A percentile compares a stretch with the other conserved stretches of the same genome.
These are phyloP conservation scores for Boletus subcaerulescens DNA, from an alignment of 768 basidiomycete genomes.

Conservation along the genomic window DNA sequence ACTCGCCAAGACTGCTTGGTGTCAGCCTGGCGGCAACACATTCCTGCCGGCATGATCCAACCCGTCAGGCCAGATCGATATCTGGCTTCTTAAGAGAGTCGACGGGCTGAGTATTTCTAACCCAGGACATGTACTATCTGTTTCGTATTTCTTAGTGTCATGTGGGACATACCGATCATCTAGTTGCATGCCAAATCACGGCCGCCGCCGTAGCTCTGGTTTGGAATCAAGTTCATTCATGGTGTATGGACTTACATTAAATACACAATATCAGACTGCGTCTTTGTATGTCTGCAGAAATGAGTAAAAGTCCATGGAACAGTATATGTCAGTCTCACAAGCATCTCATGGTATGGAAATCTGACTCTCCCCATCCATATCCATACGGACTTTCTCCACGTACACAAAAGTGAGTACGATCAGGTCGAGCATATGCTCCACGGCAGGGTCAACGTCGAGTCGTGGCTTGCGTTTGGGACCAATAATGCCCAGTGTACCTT, in stretches of 20 bases:
- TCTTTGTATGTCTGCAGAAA: neutral
- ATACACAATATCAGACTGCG: constrained; percentile 2
- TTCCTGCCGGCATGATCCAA: neutral
- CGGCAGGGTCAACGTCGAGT: constrained; percentile 17
- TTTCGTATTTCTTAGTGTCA: neutral
- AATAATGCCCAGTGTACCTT: constrained; percentile 15
- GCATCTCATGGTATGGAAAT: too few species aligned
- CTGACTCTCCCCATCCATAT: constrained; percentile 1
- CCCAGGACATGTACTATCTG: neutral
- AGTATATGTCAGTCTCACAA: neutral
- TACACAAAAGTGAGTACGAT: constrained; percentile 27
- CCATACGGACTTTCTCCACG: constrained; percentile 22
- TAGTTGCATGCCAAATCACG: neutral
- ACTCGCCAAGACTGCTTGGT: constrained; percentile 3
- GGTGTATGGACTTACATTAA: constrained; percentile 5
- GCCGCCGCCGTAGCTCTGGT: neutral
- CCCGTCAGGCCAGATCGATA: constrained; percentile 14
- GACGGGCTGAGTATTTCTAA: neutral
- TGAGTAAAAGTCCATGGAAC: neutral
- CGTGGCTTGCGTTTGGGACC: constrained; percentile 7
- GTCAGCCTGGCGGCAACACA: constrained; percentile 14
- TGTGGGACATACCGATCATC: neutral
- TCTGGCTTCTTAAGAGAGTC: neutral
- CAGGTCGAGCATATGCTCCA: constrained; percentile 22
- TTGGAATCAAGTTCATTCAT: neutral